These are phyloP conservation scores for Volvox africanus DNA, from an alignment of 139 green algal genomes.

Conservation along the genomic window DNA sequence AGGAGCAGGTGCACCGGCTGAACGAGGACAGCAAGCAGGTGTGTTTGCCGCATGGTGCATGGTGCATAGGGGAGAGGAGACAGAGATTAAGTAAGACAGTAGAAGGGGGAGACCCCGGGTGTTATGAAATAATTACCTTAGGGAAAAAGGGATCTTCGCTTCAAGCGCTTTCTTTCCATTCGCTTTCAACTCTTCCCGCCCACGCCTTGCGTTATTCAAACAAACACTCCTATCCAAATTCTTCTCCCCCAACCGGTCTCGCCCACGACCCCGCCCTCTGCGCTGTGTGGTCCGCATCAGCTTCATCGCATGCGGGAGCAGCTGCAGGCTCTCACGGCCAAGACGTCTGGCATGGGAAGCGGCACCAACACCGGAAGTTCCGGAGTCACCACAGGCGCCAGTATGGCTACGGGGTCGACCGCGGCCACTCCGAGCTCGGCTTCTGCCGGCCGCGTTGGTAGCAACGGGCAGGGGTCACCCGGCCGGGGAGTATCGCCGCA, in stretches of 20 bases:
- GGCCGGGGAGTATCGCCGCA: neutral
- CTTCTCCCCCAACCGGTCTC: too few species aligned
- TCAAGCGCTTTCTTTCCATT: too few species aligned
- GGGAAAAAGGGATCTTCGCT: too few species aligned
- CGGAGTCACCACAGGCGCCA: neutral
- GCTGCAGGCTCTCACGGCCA: constrained; percentile 16
- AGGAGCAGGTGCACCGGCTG: constrained; percentile 56
- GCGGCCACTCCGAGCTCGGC: neutral
- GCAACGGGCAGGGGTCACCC: neutral
- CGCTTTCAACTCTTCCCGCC: too few species aligned
- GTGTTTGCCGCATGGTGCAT: neutral
- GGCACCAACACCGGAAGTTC: neutral
- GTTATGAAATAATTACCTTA: too few species aligned
- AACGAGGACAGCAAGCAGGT: constrained; percentile 60
- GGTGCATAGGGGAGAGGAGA: too few species aligned
- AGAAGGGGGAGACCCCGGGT: too few species aligned
- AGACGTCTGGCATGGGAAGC: neutral
- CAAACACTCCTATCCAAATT: too few species aligned
- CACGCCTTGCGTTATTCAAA: too few species aligned
- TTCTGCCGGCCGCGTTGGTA: too few species aligned
- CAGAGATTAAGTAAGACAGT: too few species aligned
- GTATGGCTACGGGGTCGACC: neutral
- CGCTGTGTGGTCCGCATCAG: neutral
- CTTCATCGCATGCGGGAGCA: constrained; percentile 43
- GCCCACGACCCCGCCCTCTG: neutral